phyloP scores from a whole-genome alignment of 192 early-diverging fungal genomes.

The Linnemannia zychae region DNA sequence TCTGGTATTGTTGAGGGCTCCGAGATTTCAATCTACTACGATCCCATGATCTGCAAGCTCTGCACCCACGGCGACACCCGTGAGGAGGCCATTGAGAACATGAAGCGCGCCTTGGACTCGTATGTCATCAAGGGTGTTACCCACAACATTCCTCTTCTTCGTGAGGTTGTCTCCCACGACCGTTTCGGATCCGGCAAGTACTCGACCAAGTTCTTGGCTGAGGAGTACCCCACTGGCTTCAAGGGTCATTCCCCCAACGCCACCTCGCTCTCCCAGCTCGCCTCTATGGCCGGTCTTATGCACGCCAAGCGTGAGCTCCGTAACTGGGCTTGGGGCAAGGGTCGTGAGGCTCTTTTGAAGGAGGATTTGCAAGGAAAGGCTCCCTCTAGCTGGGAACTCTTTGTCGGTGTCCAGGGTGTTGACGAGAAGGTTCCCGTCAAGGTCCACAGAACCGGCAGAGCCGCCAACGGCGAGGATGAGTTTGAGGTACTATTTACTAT shows the following conservation, averaged over 20 bases:
- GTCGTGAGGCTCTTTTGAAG: conserved; percentile 58
- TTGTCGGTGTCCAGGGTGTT: conserved; percentile 62
- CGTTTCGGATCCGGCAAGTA: conserved; percentile 82
- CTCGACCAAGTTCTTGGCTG: conserved; percentile 88
- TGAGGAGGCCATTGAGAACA: conserved; percentile 78
- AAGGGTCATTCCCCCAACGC: conserved; percentile 76
- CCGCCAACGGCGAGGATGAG: conserved; percentile 55
- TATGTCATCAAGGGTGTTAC: conserved; percentile 96
- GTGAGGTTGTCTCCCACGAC: conserved; percentile 83
- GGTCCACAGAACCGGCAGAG: conserved; percentile 52
- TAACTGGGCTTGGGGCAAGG: conserved; percentile 68
- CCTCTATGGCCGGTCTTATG: conserved; percentile 72
- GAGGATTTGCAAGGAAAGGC: conserved; percentile 41
- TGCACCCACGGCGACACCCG: conserved; percentile 86
- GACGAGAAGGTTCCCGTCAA: conserved; percentile 62
- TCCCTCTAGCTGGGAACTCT: conserved; percentile 65
- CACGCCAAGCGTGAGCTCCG: conserved; percentile 77
- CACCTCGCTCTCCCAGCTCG: conserved; percentile 69
- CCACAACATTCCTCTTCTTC: conserved; percentile 94
- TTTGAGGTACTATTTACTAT: conserved; percentile 55
- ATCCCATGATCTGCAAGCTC: conserved; percentile 96
- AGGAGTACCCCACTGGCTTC: conserved; percentile 92
- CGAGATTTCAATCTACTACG: conserved; percentile 97
- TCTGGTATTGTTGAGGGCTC: conserved; percentile 92
- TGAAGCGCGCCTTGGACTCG: conserved; percentile 88